phyloP scores from a whole-genome alignment of 352 stramenopile genomes.

The Pythium phragmiticola region DNA sequence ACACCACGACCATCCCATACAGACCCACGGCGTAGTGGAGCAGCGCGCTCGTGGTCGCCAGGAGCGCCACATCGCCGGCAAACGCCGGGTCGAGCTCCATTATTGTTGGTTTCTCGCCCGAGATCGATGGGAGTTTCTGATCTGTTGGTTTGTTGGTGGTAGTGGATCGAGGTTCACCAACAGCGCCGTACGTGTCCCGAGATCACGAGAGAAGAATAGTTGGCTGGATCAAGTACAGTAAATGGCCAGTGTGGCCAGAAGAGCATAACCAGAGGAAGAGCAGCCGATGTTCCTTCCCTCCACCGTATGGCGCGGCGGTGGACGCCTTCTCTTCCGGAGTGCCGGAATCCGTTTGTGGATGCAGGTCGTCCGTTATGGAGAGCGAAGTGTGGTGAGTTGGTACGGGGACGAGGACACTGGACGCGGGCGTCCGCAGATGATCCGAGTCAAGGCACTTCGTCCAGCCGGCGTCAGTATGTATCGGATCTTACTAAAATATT shows the following conservation, averaged over 20 bases:
- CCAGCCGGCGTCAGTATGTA: neutral
- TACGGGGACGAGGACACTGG: neutral
- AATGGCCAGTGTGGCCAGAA: neutral
- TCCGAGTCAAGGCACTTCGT: neutral
- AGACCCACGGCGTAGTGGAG: conserved; percentile 67
- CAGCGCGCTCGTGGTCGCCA: conserved; percentile 54
- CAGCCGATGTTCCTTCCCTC: neutral
- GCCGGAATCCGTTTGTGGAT: neutral
- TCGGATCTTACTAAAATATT: neutral
- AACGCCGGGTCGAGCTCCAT: conserved; percentile 27
- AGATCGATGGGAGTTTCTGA: neutral
- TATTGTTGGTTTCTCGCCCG: neutral
- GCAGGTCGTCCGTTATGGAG: neutral
- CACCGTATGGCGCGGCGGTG: neutral
- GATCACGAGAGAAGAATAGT: neutral
- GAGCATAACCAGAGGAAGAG: neutral
- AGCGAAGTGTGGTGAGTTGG: neutral
- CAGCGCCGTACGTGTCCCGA: neutral
- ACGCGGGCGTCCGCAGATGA: conserved; percentile 12
- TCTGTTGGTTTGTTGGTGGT: neutral
- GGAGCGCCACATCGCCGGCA: conserved; percentile 57
- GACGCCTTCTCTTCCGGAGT: neutral
- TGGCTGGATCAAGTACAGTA: neutral
- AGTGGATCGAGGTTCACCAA: neutral
- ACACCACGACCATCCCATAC: conserved; percentile 41